phyloP scores from a whole-genome alignment of 2,329 filamentous ascomycete genomes.

The Colletotrichum gloeosporioides region DNA sequence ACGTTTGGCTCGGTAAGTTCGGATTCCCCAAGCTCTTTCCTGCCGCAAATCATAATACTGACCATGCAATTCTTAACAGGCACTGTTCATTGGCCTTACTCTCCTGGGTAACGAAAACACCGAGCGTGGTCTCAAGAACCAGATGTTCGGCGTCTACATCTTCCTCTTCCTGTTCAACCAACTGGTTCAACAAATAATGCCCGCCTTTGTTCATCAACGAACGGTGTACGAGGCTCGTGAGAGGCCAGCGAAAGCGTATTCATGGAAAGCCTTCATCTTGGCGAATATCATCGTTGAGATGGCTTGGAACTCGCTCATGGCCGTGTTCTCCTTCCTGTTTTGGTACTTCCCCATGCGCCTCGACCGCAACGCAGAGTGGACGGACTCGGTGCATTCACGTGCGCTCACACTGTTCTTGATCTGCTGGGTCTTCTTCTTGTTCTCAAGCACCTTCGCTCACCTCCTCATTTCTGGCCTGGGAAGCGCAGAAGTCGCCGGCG shows the following conservation, averaged over 20 bases:
- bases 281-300: slow-evolving; percentile 71
- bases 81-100: slow-evolving; percentile 69
- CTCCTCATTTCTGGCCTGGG: slow-evolving; percentile 70
- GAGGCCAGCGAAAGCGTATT: slow-evolving; percentile 69
- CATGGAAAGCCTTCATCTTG: slow-evolving; percentile 71
- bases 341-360: slow-evolving; percentile 75
- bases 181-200: slow-evolving; percentile 58
- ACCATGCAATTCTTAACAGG: slow-evolving; percentile 22
- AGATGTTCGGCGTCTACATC: slow-evolving; percentile 72
- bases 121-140: slow-evolving; percentile 67
- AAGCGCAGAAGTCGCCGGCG: slow-evolving; percentile 63
- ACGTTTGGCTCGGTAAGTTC: slow-evolving; percentile 43
- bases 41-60: background rate
- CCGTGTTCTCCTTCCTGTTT: slow-evolving; percentile 64
- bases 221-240: slow-evolving; percentile 71
- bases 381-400: slow-evolving; percentile 49
- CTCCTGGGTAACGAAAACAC: slow-evolving; percentile 63
- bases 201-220: slow-evolving; percentile 69
- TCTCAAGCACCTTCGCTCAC: slow-evolving; percentile 69
- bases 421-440: slow-evolving; percentile 67
- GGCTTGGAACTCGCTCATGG: slow-evolving; percentile 68
- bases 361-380: slow-evolving; percentile 60
- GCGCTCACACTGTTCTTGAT: slow-evolving; percentile 69
- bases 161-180: slow-evolving; percentile 61
- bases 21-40: background rate